Evolutionary conservation across 2,329 filamentous ascomycete species (phyloP).

Genomic region (Aspergillus sp.): DNA sequence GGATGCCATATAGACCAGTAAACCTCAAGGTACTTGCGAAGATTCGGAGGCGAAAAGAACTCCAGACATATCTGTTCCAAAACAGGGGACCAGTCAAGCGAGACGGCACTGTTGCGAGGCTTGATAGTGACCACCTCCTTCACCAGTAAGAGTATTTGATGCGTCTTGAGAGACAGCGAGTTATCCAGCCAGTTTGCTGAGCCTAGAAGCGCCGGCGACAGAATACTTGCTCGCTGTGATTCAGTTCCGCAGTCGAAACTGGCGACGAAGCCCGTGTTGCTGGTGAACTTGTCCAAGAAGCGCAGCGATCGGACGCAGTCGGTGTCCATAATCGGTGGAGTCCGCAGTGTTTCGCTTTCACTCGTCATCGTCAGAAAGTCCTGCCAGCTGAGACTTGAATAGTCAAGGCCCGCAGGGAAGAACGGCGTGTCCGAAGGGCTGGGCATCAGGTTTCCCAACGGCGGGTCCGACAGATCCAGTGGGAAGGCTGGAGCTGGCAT

Average conservation of each 20-base stretch:
- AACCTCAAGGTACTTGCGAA: slow-evolving; percentile 32
- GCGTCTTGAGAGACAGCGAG: slow-evolving; percentile 35
- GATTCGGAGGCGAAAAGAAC: slow-evolving; percentile 25
- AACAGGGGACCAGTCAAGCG: slow-evolving; percentile 29
- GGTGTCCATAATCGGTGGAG: background rate
- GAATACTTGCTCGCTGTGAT: slow-evolving; percentile 30
- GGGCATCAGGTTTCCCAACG: background rate
- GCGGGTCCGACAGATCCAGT: background rate
- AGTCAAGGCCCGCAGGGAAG: background rate
- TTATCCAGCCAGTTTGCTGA: slow-evolving; percentile 27
- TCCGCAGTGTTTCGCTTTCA: background rate
- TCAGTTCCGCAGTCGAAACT: slow-evolving; percentile 41
- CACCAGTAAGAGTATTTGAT: slow-evolving; percentile 36
- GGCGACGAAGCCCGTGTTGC: slow-evolving; percentile 34
- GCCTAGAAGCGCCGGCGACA: background rate
- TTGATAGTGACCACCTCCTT: slow-evolving; percentile 37
- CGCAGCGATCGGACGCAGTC: slow-evolving; percentile 20
- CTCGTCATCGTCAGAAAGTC: slow-evolving; percentile 1
- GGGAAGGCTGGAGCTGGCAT: background rate
- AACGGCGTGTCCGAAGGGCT: background rate
- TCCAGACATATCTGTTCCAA: slow-evolving; percentile 28
- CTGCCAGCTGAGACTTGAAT: slow-evolving; percentile 1
- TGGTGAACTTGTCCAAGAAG: slow-evolving; percentile 40
- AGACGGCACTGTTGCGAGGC: slow-evolving; percentile 36
- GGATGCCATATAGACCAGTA: slow-evolving; percentile 43